Conservation (phyloP, 208 protist species). For the Leishmania tropica region DNA sequence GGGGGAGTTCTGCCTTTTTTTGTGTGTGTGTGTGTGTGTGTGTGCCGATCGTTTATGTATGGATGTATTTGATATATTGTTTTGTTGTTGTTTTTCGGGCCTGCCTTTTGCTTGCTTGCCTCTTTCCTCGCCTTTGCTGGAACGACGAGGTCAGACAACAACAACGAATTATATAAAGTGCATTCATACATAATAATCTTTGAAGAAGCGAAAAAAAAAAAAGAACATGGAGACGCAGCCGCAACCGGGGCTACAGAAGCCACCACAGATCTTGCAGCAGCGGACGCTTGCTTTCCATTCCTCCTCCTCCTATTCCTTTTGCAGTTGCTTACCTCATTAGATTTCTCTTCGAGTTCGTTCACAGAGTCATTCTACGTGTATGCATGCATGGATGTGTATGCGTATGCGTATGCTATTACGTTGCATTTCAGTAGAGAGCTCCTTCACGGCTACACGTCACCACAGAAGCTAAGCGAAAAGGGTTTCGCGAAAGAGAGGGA, state of each 20-base stretch:
- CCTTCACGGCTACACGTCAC: neutral
- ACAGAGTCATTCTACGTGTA: neutral
- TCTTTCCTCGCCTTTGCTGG: too few relatives aligned
- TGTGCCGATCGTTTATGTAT: too few relatives aligned
- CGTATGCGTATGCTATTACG: too few relatives aligned
- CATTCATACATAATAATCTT: too few relatives aligned
- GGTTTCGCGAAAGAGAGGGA: too few relatives aligned
- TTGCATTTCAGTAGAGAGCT: neutral
- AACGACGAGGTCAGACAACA: too few relatives aligned
- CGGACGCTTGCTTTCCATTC: neutral
- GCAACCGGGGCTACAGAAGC: neutral
- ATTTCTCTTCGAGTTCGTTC: neutral
- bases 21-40: neutral
- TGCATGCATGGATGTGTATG: neutral
- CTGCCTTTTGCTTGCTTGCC: too few relatives aligned
- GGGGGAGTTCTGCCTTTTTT: neutral
- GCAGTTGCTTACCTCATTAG: neutral
- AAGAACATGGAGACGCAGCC: neutral
- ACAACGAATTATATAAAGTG: too few relatives aligned
- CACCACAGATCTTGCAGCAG: neutral
- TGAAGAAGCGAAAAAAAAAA: slow-evolving; percentile 2
- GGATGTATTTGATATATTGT: too few relatives aligned
- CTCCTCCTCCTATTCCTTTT: neutral
- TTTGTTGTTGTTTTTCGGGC: too few relatives aligned
- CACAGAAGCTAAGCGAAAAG: neutral